These are phyloP conservation scores for Silene noctiflora DNA, from an alignment of 179 eudicot genomes.

Conservation along the genomic window DNA sequence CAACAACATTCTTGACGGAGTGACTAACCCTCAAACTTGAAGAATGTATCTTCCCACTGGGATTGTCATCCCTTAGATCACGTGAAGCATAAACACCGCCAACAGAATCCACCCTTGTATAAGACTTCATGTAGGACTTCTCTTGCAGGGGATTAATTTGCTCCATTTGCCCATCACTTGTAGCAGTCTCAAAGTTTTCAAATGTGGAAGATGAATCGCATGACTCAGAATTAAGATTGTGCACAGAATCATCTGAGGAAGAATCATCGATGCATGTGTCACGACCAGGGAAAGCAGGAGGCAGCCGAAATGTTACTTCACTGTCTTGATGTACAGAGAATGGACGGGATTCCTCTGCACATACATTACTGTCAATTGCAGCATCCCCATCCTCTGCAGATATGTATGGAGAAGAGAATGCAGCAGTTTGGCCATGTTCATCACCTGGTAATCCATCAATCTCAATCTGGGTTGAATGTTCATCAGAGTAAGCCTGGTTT, in stretches of 20 bases:
- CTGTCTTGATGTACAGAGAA: conserved; percentile 8
- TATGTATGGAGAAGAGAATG: conserved; percentile 13
- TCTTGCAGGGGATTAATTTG: conserved; percentile 25
- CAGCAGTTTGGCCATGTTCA: conserved; percentile 24
- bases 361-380: conserved; percentile 21
- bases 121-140: conserved; percentile 8
- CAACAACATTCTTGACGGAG: conserved; percentile 41
- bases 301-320: conserved; percentile 20
- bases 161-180: conserved; percentile 23
- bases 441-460: conserved; percentile 20
- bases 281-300: conserved; percentile 20
- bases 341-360: conserved; percentile 22
- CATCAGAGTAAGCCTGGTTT: conserved; percentile 30
- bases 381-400: conserved; percentile 26
- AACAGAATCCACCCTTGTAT: conserved; percentile 20
- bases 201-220: conserved; percentile 20
- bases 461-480: conserved; percentile 17
- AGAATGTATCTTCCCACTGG: conserved; percentile 24
- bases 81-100: conserved; percentile 18
- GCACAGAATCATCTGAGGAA: conserved; percentile 29
- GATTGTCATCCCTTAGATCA: conserved; percentile 26
- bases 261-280: conserved; percentile 25
- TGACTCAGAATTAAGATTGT: conserved; percentile 31
- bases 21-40: conserved; percentile 37
- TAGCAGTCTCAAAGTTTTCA: conserved; percentile 27